Base-by-base conservation (phyloP, 768 basidiomycete genomes). In the Pisolithus marmoratus region DNA sequence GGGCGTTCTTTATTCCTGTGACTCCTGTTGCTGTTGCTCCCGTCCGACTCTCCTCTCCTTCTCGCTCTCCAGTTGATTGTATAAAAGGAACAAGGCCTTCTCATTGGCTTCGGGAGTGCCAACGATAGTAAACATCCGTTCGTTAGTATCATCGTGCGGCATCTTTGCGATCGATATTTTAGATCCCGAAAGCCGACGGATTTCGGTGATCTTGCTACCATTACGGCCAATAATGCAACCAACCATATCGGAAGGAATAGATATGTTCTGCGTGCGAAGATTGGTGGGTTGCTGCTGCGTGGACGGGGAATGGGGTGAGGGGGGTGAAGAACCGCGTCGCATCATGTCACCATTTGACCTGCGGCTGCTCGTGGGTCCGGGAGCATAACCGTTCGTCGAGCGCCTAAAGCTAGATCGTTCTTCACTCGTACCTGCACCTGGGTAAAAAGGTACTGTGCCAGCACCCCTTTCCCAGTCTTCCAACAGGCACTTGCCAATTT, bases 171-270 rank as follows among this genome's bases (percentile, higher is more conserved):
- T 99, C 51, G 89, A 92, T 68, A 99, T 99, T 74, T 94, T 93
- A 61, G 91, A 95, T 38, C 96, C 96, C 55, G 93, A 96, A 42
- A 98, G 83, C 52, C 95, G 90, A 62, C 96, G 90, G 66, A 99
- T 99, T 71, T 99, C 96, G 48, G 95, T 98, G 62, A 99, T 99
- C 80, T 98, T 98, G 59, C 91, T 89, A 27, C 95, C 95, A 68
- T 87, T 91, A 58, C 94, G 90, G 54, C 95, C 95, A 62, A 97
- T 98, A 73, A 89, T 90, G 66, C 89, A 91, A 53, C 86, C 94
- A 56, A 99, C 96, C 96, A 99, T 99, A 74, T 99, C 96, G 57
- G 90, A 90, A 36, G 96, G 96, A 63, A 99, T 98, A 60, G 96
- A 95, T 60, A 99, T 98, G 72, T 95, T 97, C 73, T 99, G 96